Percentiles rank a stretch among this genome's conserved stretches.
Evolutionary conservation across 2,329 filamentous ascomycete genomes (phyloP).

Genomic region (Gremmenia infestans): DNA sequence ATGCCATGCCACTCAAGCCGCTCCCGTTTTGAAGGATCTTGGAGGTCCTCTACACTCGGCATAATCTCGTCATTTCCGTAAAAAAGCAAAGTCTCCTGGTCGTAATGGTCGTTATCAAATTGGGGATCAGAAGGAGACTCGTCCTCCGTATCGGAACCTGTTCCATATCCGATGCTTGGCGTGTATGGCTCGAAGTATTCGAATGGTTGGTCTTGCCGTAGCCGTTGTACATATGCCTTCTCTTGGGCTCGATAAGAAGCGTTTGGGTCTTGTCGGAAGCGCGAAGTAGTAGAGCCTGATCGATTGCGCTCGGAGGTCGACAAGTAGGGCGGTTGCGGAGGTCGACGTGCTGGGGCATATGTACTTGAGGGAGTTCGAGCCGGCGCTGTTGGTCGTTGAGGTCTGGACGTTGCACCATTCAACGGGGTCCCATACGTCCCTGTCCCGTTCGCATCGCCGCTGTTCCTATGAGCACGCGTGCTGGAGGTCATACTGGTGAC

Average conservation of each 20-base stretch:
- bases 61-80: slow-evolving; percentile 86
- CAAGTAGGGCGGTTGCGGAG: slow-evolving; percentile 44
- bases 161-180: slow-evolving; percentile 58
- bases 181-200: slow-evolving; percentile 57
- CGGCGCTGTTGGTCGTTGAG: slow-evolving; percentile 63
- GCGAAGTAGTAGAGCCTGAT: slow-evolving; percentile 51
- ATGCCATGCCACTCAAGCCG: slow-evolving; percentile 97
- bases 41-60: slow-evolving; percentile 83
- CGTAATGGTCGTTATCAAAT: slow-evolving; percentile 77
- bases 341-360: slow-evolving; percentile 62
- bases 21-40: slow-evolving; percentile 82
- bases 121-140: slow-evolving; percentile 84
- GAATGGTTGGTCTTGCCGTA: slow-evolving; percentile 67
- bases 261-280: slow-evolving; percentile 59
- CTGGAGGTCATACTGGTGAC: slow-evolving; percentile 27
- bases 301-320: slow-evolving; percentile 41
- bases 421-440: slow-evolving; percentile 25
- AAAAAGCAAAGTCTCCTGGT: slow-evolving; percentile 89
- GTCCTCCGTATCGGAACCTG: slow-evolving; percentile 82
- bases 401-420: slow-evolving; percentile 48
- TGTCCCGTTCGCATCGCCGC: slow-evolving; percentile 30
- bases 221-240: slow-evolving; percentile 87
- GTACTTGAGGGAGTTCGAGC: slow-evolving; percentile 73
- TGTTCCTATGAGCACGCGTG: slow-evolving; percentile 38
- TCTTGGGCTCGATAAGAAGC: slow-evolving; percentile 80